Percentiles rank a stretch among this genome's conserved stretches.
phyloP scores from a whole-genome alignment of 2,329 filamentous ascomycete genomes.

The Periconia sp. region DNA sequence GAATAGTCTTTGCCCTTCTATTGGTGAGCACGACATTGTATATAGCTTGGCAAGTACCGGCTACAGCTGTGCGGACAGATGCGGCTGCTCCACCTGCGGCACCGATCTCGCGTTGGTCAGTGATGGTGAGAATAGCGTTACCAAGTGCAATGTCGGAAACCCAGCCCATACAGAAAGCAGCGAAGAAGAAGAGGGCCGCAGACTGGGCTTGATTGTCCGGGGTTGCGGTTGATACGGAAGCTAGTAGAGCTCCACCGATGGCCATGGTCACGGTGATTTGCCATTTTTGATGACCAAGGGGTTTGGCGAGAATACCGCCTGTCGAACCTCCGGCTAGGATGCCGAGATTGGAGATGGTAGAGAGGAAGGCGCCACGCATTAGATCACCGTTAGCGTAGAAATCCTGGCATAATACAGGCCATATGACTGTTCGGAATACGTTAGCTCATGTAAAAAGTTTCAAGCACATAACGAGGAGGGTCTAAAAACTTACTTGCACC shows the following conservation, averaged over 20 bases:
- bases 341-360: not conserved
- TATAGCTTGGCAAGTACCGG: constrained; percentile 1
- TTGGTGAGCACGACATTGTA: constrained; percentile 4
- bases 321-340: no score
- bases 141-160: constrained; percentile 14
- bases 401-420: not conserved
- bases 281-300: not conserved
- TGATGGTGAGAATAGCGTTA: constrained; percentile 9
- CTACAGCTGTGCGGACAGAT: constrained; percentile 4
- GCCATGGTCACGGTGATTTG: not conserved
- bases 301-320: not conserved
- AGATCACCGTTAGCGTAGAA: not conserved
- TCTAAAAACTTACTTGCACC: not conserved
- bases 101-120: constrained; percentile 3
- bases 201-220: not conserved
- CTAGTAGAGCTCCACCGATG: not conserved
- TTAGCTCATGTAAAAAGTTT: not conserved
- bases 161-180: not conserved
- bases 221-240: not conserved
- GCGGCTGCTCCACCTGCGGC: no score
- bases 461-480: no score
- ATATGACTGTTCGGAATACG: not conserved
- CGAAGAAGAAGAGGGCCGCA: not conserved
- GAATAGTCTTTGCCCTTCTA: not conserved
- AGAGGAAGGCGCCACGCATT: not conserved